Base-by-base conservation (phyloP, 2,329 filamentous ascomycete genomes). In the Aspergillus luchuensis region DNA sequence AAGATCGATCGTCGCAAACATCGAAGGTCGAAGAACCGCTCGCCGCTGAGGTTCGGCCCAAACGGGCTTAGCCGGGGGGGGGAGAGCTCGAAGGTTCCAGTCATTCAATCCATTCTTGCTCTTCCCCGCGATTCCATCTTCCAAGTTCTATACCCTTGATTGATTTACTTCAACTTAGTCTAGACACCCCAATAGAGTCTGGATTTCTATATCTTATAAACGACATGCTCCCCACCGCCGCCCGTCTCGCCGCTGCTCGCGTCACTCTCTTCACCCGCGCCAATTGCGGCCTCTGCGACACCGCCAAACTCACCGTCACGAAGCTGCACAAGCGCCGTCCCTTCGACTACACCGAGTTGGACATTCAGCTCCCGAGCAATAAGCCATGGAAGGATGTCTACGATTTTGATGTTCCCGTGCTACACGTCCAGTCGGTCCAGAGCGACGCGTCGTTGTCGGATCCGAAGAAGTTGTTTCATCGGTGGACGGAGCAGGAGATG, bases 321-420 rank as follows among this genome's bases (percentile, higher is more conserved):
- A 80, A 83, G 48, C 79, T 88, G 21, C 81, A 80, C 66, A 80
- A 84, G 61, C 79, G 78, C 45, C 78, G 81, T 43, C 78, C 80
- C 2, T 83, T 88, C 64, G 79, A 82, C 59, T 88, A 87, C 69
- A 66, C 79, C 2, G 85, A 89, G 71, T 75, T 87, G 60, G 81
- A 88, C 67, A 84, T 89, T 56, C 85, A 87, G 81, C 77, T 77
- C 3, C 72, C 78, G 0, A 78, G 74, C 4, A 81, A 87, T 54
- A 77, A 83, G 63, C 74, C 79, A 53, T 89, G 86, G 86, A 87
- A 82, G 67, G 76, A 80, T 59, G 72, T 85, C 15, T 89, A 89
- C 67, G 85, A 88, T 52, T 87, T 87, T 61, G 86, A 89, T 67
- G 85, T 86, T 3, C 86, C 86, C 0, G 86, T 89, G 62, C 78